Conservation (phyloP, 2,329 filamentous ascomycete genomes). For the Orbilia ellipsospora region DNA sequence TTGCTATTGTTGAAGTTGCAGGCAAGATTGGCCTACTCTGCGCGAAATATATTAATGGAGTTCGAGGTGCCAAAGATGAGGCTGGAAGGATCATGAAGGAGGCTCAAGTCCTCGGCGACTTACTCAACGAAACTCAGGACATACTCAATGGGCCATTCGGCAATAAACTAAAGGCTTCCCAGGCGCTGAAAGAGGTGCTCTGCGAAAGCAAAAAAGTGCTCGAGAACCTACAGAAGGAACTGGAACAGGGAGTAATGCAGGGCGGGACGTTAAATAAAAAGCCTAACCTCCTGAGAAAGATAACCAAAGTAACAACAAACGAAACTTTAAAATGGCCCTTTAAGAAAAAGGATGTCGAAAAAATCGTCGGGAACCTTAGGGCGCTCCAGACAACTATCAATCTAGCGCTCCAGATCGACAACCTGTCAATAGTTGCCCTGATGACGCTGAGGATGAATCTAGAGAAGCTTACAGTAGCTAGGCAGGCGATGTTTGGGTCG, state of each 20-base stretch:
- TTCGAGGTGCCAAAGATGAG: slow-evolving; percentile 23
- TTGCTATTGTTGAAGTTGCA: slow-evolving; percentile 32
- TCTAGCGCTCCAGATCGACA: slow-evolving; percentile 13
- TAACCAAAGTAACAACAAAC: background rate
- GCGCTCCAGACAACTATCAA: background rate
- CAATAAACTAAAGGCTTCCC: slow-evolving; percentile 7
- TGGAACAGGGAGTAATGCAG: slow-evolving; percentile 7
- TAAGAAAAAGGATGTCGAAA: slow-evolving; percentile 10
- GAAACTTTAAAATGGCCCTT: slow-evolving; percentile 17
- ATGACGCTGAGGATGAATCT: slow-evolving; percentile 5
- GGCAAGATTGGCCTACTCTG: slow-evolving; percentile 33
- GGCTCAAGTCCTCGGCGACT: background rate
- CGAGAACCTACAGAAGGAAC: background rate
- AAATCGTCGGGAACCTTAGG: slow-evolving; percentile 3
- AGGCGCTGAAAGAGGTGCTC: slow-evolving; percentile 1
- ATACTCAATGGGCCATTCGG: slow-evolving; percentile 7
- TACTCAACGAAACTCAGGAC: slow-evolving; percentile 12
- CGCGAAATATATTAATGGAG: slow-evolving; percentile 30
- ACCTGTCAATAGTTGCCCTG: background rate
- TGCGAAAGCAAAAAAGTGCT: background rate
- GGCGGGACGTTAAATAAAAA: background rate
- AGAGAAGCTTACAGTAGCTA: slow-evolving; percentile 13
- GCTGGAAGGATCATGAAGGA: slow-evolving; percentile 11
- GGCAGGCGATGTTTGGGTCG: slow-evolving; percentile 57
- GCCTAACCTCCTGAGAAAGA: background rate